phyloP scores from a whole-genome alignment of 495 filamentous ascomycete species.

The Neurospora sp. region DNA sequence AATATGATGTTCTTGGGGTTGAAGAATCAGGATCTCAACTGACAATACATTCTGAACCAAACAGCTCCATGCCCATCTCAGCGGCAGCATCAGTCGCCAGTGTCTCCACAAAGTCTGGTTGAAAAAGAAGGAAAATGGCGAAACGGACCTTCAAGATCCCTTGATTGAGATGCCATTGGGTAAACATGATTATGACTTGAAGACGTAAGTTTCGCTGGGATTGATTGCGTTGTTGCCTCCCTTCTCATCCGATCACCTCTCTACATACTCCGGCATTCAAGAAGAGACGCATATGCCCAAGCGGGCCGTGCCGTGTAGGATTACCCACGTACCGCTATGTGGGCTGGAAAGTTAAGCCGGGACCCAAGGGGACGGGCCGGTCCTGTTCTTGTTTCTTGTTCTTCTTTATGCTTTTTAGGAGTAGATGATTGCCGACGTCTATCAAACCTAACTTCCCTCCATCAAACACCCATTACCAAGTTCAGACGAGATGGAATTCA shows the following conservation, averaged over 20 bases:
- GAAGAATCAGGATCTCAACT: neutral
- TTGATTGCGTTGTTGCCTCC: neutral
- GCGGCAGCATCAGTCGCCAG: constrained; percentile 66
- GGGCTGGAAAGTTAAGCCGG: neutral
- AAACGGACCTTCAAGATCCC: constrained; percentile 56
- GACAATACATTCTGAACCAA: neutral
- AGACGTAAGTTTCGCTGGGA: constrained; percentile 42
- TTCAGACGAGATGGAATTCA: neutral
- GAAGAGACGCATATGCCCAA: neutral
- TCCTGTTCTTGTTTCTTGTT: neutral
- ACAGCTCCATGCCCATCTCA: constrained; percentile 77
- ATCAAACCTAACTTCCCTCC: neutral
- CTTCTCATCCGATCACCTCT: neutral
- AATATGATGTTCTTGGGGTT: neutral
- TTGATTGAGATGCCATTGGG: constrained; percentile 54
- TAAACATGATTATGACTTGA: constrained; percentile 60
- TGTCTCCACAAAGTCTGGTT: constrained; percentile 70
- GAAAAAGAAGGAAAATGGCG: constrained; percentile 37
- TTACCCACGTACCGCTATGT: neutral
- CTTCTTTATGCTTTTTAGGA: neutral
- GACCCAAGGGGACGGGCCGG: neutral
- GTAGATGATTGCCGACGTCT: neutral
- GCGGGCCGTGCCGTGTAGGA: neutral
- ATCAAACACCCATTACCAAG: neutral
- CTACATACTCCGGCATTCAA: neutral